phyloP scores from a whole-genome alignment of 768 basidiomycete genomes.

The Phaeotremella skinneri region DNA sequence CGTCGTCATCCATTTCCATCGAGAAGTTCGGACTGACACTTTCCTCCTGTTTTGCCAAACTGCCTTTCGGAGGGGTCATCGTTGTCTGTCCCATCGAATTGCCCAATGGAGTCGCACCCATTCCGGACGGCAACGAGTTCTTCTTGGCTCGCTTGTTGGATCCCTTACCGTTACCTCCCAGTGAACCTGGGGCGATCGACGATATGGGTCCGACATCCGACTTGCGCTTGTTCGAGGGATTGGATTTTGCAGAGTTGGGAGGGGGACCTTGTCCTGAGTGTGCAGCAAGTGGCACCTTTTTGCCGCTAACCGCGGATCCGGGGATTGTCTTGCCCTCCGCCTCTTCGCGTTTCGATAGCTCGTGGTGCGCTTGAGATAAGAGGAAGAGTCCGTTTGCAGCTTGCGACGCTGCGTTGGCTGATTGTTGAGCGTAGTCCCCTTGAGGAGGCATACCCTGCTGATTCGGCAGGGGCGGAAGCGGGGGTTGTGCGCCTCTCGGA shows the following conservation, averaged over 20 bases:
- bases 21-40: constrained; percentile 21
- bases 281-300: constrained; percentile 25
- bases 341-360: constrained; percentile 92
- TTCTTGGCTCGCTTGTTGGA: constrained; percentile 45
- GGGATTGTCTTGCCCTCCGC: constrained; percentile 54
- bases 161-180: constrained; percentile 5
- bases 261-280: constrained; percentile 8
- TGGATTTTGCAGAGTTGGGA: neutral
- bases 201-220: constrained; percentile 20
- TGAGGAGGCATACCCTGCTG: constrained; percentile 17
- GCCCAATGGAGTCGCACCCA: constrained; percentile 7
- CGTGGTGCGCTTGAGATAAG: constrained; percentile 91
- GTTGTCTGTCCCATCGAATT: constrained; percentile 6
- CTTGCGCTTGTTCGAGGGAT: constrained; percentile 31
- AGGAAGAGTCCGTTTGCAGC: constrained; percentile 92
- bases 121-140: constrained; percentile 3
- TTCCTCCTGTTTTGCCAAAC: constrained; percentile 14
- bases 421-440: constrained; percentile 53
- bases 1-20: constrained; percentile 50
- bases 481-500: neutral
- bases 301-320: constrained; percentile 7
- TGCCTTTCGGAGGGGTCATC: constrained; percentile 4
- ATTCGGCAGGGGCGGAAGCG: constrained; percentile 7
- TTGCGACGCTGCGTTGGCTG: constrained; percentile 61
- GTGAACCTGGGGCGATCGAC: neutral